A percentile compares a stretch with the other conserved stretches of the same genome.
These are phyloP conservation scores for Penicillium cosmopolitanum DNA, from an alignment of 495 filamentous ascomycete genomes.

Conservation along the genomic window DNA sequence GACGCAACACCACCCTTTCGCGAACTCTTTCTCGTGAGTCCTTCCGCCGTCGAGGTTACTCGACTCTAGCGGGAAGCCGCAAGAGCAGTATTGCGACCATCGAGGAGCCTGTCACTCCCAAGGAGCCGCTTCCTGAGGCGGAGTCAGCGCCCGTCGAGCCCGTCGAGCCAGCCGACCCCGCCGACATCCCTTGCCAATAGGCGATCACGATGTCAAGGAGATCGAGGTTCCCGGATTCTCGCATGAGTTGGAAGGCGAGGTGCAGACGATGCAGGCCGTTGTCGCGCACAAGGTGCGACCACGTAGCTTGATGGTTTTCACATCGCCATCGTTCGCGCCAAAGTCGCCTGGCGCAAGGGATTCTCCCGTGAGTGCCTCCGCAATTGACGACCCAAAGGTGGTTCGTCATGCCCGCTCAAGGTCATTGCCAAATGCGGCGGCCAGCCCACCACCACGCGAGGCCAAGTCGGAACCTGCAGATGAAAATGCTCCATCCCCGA, in stretches of 20 bases:
- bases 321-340: slow-evolving; percentile 36
- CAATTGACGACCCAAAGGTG: slow-evolving; percentile 20
- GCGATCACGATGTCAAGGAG: slow-evolving; percentile 71
- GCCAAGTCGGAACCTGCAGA: slow-evolving; percentile 20
- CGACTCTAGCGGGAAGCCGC: slow-evolving; percentile 32
- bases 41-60: slow-evolving; percentile 40
- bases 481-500: slow-evolving; percentile 32
- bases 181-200: slow-evolving; percentile 64
- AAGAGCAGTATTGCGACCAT: slow-evolving; percentile 45
- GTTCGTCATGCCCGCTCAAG: slow-evolving; percentile 55
- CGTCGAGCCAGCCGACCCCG: slow-evolving; percentile 48
- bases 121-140: slow-evolving; percentile 22
- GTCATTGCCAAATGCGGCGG: slow-evolving; percentile 52
- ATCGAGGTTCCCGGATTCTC: slow-evolving; percentile 71
- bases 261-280: slow-evolving; percentile 53
- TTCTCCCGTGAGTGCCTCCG: slow-evolving; percentile 37
- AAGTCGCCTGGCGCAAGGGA: slow-evolving; percentile 40
- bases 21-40: slow-evolving; percentile 50
- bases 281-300: slow-evolving; percentile 57
- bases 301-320: slow-evolving; percentile 63
- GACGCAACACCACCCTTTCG: slow-evolving; percentile 47
- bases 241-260: slow-evolving; percentile 60
- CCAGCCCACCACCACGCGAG: slow-evolving; percentile 25
- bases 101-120: slow-evolving; percentile 36
- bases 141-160: slow-evolving; percentile 43